A percentile compares a stretch with the other conserved stretches of the same genome.
These are phyloP conservation scores for Ogataea allantospora DNA, from an alignment of 805 yeast species.

Conservation along the genomic window DNA sequence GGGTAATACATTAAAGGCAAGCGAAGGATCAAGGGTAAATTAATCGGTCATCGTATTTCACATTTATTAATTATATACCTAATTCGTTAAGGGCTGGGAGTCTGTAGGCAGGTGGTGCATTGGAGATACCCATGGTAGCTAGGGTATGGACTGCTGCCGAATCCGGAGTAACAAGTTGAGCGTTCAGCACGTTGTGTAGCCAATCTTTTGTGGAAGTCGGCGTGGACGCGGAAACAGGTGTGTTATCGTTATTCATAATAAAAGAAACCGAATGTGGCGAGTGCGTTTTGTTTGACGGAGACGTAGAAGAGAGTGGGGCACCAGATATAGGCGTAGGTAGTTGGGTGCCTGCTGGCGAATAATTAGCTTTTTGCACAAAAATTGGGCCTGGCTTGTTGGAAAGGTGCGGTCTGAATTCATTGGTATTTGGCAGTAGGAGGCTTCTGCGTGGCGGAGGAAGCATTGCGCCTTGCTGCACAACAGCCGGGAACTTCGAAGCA, in stretches of 20 bases:
- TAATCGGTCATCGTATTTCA: conserved; percentile 2
- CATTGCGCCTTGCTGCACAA: conserved; percentile 25
- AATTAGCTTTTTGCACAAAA: conserved; percentile 25
- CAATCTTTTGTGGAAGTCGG: conserved; percentile 18
- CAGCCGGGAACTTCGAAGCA: conserved; percentile 12
- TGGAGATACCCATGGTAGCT: conserved; percentile 4
- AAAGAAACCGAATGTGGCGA: conserved; percentile 22
- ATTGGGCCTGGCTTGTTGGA: conserved; percentile 34
- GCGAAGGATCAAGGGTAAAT: background rate
- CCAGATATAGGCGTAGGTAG: conserved; percentile 23
- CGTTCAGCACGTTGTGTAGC: conserved; percentile 22
- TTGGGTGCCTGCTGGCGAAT: conserved; percentile 17
- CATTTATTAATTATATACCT: conserved; percentile 17
- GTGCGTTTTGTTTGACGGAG: conserved; percentile 15
- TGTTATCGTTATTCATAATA: conserved; percentile 14
- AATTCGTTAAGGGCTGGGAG: conserved; percentile 28
- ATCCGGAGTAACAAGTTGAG: conserved; percentile 7
- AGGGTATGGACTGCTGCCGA: conserved; percentile 11
- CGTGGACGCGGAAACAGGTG: conserved; percentile 9
- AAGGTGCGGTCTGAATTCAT: conserved; percentile 31
- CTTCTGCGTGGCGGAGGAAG: conserved; percentile 33
- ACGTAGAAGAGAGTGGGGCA: conserved; percentile 13
- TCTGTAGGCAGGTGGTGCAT: conserved; percentile 8
- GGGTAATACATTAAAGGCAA: conserved; percentile 3
- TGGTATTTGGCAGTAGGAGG: conserved; percentile 14